These are phyloP conservation scores for Blastobotrys chiropterorum DNA, from an alignment of 805 yeast species.

Conservation along the genomic window DNA sequence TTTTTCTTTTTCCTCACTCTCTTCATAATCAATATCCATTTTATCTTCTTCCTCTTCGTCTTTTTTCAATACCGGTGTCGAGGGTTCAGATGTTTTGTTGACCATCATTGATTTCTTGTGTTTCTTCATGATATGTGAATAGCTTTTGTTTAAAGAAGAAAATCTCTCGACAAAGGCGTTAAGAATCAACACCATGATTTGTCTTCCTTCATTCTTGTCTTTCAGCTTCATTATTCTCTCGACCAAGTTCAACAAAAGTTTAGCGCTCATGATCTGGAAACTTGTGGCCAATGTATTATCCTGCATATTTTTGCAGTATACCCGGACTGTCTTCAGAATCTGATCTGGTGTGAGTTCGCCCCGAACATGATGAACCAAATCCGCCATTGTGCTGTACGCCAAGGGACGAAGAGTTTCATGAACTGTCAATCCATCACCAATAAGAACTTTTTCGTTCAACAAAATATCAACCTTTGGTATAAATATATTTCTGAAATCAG, in stretches of 20 bases:
- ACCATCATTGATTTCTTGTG: slow-evolving; percentile 44
- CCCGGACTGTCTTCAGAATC: slow-evolving; percentile 78
- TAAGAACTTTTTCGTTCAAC: slow-evolving; percentile 78
- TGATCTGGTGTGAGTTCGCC: slow-evolving; percentile 74
- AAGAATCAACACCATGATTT: slow-evolving; percentile 76
- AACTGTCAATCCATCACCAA: slow-evolving; percentile 90
- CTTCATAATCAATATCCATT: slow-evolving; percentile 21
- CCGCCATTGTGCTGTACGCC: slow-evolving; percentile 94
- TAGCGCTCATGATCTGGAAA: slow-evolving; percentile 96
- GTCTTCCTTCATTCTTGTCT: slow-evolving; percentile 75
- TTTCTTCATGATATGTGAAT: slow-evolving; percentile 55
- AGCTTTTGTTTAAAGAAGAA: slow-evolving; percentile 64
- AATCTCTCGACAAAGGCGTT: slow-evolving; percentile 85
- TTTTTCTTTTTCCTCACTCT: slow-evolving; percentile 6
- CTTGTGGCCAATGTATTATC: slow-evolving; percentile 80
- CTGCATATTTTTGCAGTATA: slow-evolving; percentile 72
- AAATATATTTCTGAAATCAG: slow-evolving; percentile 76
- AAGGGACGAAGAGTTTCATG: slow-evolving; percentile 85
- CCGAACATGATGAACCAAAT: slow-evolving; percentile 87
- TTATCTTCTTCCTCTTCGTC: slow-evolving; percentile 5
- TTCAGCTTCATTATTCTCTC: slow-evolving; percentile 81
- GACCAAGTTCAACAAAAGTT: slow-evolving; percentile 75
- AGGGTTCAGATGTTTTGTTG: slow-evolving; percentile 21
- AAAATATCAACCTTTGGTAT: slow-evolving; percentile 78
- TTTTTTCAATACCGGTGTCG: slow-evolving; percentile 3